These are phyloP conservation scores for Zasmidium citrigriseum DNA, from an alignment of 2,329 filamentous ascomycete genomes.

Conservation along the genomic window DNA sequence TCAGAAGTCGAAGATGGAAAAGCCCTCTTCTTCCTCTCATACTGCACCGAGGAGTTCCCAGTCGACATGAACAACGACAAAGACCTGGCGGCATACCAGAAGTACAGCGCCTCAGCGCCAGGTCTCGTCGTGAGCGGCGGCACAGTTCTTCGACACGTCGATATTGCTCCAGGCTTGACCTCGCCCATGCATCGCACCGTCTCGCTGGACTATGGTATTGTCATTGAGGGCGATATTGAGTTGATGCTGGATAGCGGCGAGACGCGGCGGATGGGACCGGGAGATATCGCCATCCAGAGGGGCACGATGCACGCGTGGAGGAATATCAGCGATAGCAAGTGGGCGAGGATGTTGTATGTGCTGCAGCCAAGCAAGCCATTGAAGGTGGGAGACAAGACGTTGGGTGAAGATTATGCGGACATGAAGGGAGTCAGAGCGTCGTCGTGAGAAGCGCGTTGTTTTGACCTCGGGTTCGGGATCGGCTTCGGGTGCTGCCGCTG, in stretches of 20 bases:
- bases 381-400: constrained; percentile 23
- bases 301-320: constrained; percentile 38
- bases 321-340: constrained; percentile 33
- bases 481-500: not conserved
- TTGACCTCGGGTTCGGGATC: not conserved
- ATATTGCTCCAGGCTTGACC: constrained; percentile 25
- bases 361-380: constrained; percentile 31
- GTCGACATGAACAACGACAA: constrained; percentile 46
- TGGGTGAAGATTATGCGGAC: constrained; percentile 33
- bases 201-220: constrained; percentile 37
- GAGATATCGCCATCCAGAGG: constrained; percentile 36
- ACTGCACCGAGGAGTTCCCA: constrained; percentile 51
- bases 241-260: constrained; percentile 36
- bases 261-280: constrained; percentile 29
- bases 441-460: not conserved
- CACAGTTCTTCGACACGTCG: constrained; percentile 43
- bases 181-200: constrained; percentile 37
- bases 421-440: constrained; percentile 31
- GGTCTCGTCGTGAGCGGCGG: constrained; percentile 52
- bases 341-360: constrained; percentile 37
- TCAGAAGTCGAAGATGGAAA: constrained; percentile 38
- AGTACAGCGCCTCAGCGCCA: constrained; percentile 46
- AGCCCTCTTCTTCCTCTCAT: constrained; percentile 51
- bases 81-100: constrained; percentile 50
- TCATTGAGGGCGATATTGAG: constrained; percentile 35